Conservation (phyloP, 176 grass and related monocot species). For the Coix lacrymajobi region DNA sequence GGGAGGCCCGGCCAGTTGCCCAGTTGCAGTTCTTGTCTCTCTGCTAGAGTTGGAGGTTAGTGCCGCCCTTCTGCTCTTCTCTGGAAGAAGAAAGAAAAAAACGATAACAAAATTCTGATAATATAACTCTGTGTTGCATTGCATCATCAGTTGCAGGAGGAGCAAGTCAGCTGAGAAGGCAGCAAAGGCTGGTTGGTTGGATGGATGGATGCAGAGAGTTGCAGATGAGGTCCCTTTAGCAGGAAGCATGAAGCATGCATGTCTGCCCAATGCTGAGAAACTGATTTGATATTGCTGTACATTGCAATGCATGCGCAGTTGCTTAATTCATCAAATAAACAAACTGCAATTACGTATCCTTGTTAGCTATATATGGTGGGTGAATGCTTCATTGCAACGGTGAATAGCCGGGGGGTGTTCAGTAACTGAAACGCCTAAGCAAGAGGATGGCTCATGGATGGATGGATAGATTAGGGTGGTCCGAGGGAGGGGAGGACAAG, state of each 20-base stretch:
- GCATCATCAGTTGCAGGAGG: constrained; percentile 18
- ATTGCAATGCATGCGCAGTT: neutral
- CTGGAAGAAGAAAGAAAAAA: neutral
- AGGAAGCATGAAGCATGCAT: constrained; percentile 22
- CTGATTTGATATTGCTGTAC: neutral
- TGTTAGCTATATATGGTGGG: neutral
- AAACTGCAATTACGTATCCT: neutral
- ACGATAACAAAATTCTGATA: neutral
- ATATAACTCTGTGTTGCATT: neutral
- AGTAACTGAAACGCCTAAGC: constrained; percentile 20
- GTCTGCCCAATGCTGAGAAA: neutral
- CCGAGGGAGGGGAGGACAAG: constrained; percentile 48
- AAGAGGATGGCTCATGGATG: neutral
- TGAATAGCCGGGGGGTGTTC: neutral
- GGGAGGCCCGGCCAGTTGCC: neutral
- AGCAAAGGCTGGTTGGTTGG: constrained; percentile 16
- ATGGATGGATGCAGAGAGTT: constrained; percentile 10
- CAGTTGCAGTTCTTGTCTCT: constrained; percentile 21
- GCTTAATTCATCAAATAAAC: neutral
- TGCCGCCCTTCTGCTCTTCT: neutral
- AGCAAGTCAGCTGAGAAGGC: constrained; percentile 27
- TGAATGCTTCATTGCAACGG: neutral
- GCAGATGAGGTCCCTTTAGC: constrained; percentile 32
- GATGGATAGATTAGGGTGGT: neutral
- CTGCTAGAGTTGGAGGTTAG: neutral